These are phyloP conservation scores for Chaetomiaceae sp. DNA, from an alignment of 2,329 filamentous ascomycete species.

Conservation along the genomic window DNA sequence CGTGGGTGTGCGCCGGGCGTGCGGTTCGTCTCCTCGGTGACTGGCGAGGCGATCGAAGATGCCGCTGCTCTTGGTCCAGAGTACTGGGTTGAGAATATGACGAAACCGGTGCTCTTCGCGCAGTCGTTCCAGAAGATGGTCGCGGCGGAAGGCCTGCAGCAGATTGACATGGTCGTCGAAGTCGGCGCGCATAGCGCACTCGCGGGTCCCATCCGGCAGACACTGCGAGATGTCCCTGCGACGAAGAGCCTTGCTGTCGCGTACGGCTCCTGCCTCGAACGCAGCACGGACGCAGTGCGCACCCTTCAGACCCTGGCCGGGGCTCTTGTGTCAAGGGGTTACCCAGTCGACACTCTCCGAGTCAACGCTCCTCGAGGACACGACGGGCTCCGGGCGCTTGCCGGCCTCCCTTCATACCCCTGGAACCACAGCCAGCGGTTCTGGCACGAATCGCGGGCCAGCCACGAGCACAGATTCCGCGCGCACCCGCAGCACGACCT, in stretches of 20 bases:
- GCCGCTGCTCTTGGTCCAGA: too few relatives aligned
- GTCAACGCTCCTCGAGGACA: conserved; percentile 4
- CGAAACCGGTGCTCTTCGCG: too few relatives aligned
- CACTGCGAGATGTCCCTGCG: too few relatives aligned
- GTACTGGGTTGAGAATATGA: too few relatives aligned
- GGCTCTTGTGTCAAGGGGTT: background rate
- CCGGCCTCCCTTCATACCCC: conserved; percentile 35
- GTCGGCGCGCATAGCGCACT: conserved; percentile 29
- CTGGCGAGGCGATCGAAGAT: too few relatives aligned
- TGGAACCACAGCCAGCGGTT: conserved; percentile 35
- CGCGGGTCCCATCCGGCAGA: conserved; percentile 26
- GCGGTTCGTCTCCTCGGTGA: too few relatives aligned
- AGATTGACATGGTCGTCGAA: conserved; percentile 29
- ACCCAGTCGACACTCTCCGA: background rate
- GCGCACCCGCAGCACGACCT: conserved; percentile 22
- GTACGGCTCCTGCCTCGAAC: conserved; percentile 15
- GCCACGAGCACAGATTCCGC: conserved; percentile 28
- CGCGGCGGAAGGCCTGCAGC: too few relatives aligned
- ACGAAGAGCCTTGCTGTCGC: conserved; percentile 21
- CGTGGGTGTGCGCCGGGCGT: too few relatives aligned
- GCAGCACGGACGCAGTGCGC: conserved; percentile 18
- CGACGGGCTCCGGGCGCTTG: conserved; percentile 18
- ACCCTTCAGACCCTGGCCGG: conserved; percentile 12
- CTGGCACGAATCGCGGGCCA: conserved; percentile 35
- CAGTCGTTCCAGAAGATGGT: too few relatives aligned